Conservation (phyloP, 805 yeast genomes). For the Starmera caribaea region DNA sequence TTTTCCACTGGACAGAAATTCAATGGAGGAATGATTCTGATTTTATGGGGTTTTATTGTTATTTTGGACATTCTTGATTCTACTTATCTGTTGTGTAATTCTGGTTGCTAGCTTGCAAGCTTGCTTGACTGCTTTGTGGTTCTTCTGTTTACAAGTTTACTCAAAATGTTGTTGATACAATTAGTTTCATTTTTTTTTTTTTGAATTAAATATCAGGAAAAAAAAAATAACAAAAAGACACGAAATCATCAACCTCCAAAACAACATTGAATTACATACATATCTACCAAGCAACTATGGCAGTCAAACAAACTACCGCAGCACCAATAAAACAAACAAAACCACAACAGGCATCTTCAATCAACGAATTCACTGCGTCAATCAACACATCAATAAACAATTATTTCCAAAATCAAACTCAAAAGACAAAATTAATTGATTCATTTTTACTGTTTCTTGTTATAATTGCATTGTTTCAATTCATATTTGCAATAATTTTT, state of each 20-base stretch:
- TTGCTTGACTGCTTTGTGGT: too few relatives aligned
- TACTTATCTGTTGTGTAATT: background rate
- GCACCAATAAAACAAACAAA: background rate
- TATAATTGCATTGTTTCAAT: conserved; percentile 66
- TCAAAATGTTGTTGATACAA: background rate
- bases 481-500: conserved; percentile 61
- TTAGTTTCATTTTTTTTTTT: too few relatives aligned
- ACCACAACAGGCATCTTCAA: conserved; percentile 2
- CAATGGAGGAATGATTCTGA: conserved; percentile 81
- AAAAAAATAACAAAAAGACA: background rate
- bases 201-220: too few relatives aligned
- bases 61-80: background rate
- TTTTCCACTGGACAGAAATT: conserved; percentile 94
- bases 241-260: background rate
- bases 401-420: conserved; percentile 25
- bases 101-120: too few relatives aligned
- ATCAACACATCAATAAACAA: conserved; percentile 20
- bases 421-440: conserved; percentile 61
- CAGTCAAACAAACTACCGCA: background rate
- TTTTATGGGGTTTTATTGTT: conserved; percentile 35
- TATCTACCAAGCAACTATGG: background rate
- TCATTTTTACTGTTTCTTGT: conserved; percentile 68
- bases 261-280: too few relatives aligned
- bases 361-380: conserved; percentile 23
- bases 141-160: too few relatives aligned